Evolutionary conservation across 225 moss, liverwort and hornwort species (phyloP).

Genomic region (Ulota crispa): DNA sequence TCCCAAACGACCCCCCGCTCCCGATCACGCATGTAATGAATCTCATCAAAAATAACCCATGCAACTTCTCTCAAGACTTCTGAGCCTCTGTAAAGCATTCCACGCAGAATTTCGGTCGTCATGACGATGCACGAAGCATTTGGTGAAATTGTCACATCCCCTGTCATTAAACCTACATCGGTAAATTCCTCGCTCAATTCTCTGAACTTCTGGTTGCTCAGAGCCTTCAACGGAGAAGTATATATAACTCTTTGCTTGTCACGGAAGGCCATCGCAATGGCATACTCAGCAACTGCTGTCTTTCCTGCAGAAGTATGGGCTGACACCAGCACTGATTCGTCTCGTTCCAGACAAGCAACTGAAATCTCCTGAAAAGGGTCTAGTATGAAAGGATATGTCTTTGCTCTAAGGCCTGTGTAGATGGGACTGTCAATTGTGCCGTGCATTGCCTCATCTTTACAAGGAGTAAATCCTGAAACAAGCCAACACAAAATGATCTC

Average conservation of each 20-base stretch:
- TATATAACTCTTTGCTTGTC: conserved; percentile 92
- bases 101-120: conserved; percentile 97
- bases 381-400: conserved; percentile 77
- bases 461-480: conserved; percentile 50
- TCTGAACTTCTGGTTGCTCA: conserved; percentile 93
- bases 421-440: conserved; percentile 77
- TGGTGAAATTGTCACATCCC: conserved; percentile 83
- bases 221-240: conserved; percentile 91
- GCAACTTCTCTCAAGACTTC: conserved; percentile 99
- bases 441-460: conserved; percentile 54
- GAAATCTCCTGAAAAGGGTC: conserved; percentile 92
- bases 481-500: background rate
- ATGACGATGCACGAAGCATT: conserved; percentile 92
- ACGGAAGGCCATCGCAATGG: conserved; percentile 89
- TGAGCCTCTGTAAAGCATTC: conserved; percentile 97
- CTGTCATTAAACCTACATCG: conserved; percentile 94
- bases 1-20: conserved; percentile 99
- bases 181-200: conserved; percentile 88
- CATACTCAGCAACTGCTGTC: conserved; percentile 95
- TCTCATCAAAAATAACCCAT: conserved; percentile 99
- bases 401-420: conserved; percentile 68
- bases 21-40: conserved; percentile 98
- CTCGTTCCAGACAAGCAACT: conserved; percentile 84
- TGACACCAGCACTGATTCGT: conserved; percentile 88
- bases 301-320: conserved; percentile 98